These are phyloP conservation scores for Termitomyces sp. DNA, from an alignment of 768 basidiomycete genomes.

Conservation along the genomic window DNA sequence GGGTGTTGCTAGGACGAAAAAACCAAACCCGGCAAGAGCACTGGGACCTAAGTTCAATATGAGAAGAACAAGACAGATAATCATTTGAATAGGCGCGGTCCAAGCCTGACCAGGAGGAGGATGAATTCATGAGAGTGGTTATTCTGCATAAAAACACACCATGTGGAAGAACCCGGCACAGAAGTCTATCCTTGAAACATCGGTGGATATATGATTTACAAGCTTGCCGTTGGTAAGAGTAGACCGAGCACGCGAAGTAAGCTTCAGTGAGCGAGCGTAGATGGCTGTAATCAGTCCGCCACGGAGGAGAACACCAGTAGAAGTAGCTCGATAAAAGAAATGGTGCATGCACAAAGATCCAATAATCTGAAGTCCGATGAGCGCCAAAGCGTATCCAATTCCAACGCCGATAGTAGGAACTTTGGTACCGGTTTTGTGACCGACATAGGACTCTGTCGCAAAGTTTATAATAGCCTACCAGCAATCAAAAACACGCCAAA, in stretches of 20 bases:
- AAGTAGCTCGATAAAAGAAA: slow-evolving; percentile 74
- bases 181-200: slow-evolving; percentile 89
- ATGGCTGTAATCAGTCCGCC: slow-evolving; percentile 86
- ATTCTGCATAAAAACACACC: slow-evolving; percentile 19
- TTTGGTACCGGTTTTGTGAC: slow-evolving; percentile 28
- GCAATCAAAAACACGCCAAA: neutral
- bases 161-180: slow-evolving; percentile 78
- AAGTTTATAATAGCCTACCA: slow-evolving; percentile 68
- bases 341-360: slow-evolving; percentile 69
- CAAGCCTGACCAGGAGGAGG: slow-evolving; percentile 36
- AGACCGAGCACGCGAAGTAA: slow-evolving; percentile 75
- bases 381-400: slow-evolving; percentile 67
- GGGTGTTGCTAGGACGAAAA: slow-evolving; percentile 68
- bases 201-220: slow-evolving; percentile 91
- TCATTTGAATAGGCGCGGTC: slow-evolving; percentile 72
- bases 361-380: slow-evolving; percentile 64
- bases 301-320: slow-evolving; percentile 74
- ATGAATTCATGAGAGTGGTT: neutral
- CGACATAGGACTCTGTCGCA: slow-evolving; percentile 52
- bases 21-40: slow-evolving; percentile 46
- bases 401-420: slow-evolving; percentile 46
- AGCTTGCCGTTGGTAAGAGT: slow-evolving; percentile 83
- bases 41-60: slow-evolving; percentile 67
- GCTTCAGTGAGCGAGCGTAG: slow-evolving; percentile 68
- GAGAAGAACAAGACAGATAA: slow-evolving; percentile 71